phyloP scores from a whole-genome alignment of 805 yeast species.

The Wickerhamiella kazuoi region DNA sequence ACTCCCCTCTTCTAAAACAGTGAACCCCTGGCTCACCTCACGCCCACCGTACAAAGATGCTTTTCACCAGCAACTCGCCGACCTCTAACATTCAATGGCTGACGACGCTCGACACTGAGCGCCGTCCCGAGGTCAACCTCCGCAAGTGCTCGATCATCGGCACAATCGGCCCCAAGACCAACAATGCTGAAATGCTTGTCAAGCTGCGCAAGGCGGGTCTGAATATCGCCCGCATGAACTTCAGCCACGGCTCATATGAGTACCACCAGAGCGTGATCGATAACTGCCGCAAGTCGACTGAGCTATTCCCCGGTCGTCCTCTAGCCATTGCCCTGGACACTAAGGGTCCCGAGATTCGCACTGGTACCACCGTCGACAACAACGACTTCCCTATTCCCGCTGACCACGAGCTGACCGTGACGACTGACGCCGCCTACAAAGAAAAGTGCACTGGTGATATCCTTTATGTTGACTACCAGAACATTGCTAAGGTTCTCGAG shows the following conservation, averaged over 20 bases:
- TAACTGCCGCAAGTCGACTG: conserved; percentile 89
- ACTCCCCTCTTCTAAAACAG: no score
- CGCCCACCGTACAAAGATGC: conserved; percentile 13
- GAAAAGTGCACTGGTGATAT: conserved; percentile 54
- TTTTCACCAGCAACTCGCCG: conserved; percentile 17
- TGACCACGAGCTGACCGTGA: conserved; percentile 78
- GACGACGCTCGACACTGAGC: conserved; percentile 52
- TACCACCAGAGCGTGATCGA: conserved; percentile 95
- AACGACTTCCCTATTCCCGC: conserved; percentile 69
- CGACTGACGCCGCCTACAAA: conserved; percentile 73
- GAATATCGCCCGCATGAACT: conserved; percentile 97
- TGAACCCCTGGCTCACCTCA: no score
- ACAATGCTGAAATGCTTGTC: conserved; percentile 66
- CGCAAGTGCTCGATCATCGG: conserved; percentile 97
- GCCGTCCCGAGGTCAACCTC: conserved; percentile 57
- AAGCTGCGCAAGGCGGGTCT: conserved; percentile 91
- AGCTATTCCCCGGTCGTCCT: conserved; percentile 84
- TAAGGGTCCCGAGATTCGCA: conserved; percentile 99
- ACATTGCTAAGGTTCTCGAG: conserved; percentile 86
- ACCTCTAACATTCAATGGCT: conserved; percentile 53
- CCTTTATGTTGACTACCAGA: conserved; percentile 87
- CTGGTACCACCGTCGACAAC: conserved; percentile 77
- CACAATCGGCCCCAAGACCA: conserved; percentile 97
- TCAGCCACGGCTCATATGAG: conserved; percentile 95
- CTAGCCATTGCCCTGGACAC: conserved; percentile 96